Percentiles rank a stretch among this genome's conserved stretches.
phyloP scores from a whole-genome alignment of 352 stramenopile genomes.

The Globisporangium uncinulatum region DNA sequence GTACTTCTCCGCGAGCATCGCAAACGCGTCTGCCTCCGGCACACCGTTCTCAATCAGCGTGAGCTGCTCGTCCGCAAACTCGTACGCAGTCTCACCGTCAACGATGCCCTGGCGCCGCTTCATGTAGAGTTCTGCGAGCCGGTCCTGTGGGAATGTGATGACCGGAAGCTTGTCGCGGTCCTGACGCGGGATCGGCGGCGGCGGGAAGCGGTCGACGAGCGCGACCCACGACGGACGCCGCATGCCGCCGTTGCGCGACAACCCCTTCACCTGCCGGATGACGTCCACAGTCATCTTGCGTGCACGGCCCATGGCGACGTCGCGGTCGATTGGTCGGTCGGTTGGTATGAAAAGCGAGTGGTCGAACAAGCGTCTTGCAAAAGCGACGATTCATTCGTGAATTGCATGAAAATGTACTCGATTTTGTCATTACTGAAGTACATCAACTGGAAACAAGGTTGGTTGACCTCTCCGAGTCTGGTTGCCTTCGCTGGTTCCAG shows the following conservation, averaged over 20 bases:
- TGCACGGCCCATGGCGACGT: conserved; percentile 54
- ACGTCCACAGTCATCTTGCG: conserved; percentile 74
- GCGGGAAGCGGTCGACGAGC: conserved; percentile 72
- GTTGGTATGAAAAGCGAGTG: not conserved
- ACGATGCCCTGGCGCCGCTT: conserved; percentile 59
- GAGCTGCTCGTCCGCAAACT: conserved; percentile 84
- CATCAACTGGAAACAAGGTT: too few relatives aligned
- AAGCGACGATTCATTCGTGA: not conserved
- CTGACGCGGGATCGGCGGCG: conserved; percentile 60
- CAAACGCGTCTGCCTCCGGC: conserved; percentile 72
- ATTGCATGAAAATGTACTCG: not conserved
- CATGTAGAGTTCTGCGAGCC: conserved; percentile 79
- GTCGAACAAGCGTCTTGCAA: too few relatives aligned
- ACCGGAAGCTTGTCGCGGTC: conserved; percentile 71
- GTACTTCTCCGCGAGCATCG: conserved; percentile 82
- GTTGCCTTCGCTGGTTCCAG: too few relatives aligned
- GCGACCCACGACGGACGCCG: conserved; percentile 59
- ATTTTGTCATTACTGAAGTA: too few relatives aligned
- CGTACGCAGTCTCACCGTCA: conserved; percentile 77
- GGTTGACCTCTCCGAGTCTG: too few relatives aligned
- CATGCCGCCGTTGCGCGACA: conserved; percentile 79
- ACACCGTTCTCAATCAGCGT: conserved; percentile 82
- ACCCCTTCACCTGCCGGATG: conserved; percentile 71
- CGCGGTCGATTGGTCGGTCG: too few relatives aligned
- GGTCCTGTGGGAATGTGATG: conserved; percentile 83